phyloP scores from a whole-genome alignment of 345 rosid species.

The Citrus unshiu region DNA sequence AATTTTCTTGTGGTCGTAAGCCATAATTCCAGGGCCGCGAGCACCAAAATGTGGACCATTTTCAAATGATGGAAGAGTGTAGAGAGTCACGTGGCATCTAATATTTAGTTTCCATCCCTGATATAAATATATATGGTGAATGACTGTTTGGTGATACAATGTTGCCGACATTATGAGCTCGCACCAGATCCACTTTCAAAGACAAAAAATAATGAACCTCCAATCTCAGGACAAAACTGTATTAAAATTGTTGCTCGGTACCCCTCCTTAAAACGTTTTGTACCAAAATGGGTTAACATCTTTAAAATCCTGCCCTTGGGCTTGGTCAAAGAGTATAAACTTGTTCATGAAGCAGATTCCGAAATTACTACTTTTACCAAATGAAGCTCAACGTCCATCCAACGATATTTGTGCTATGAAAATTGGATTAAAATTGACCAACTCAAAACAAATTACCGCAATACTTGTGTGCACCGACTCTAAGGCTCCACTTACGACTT shows the following conservation, averaged over 20 bases:
- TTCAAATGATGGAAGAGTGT: not conserved
- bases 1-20: not conserved
- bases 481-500: not conserved
- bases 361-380: too few species aligned
- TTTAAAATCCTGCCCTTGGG: not conserved
- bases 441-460: not conserved
- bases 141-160: not conserved
- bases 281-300: not conserved
- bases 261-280: not conserved
- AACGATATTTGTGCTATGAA: not conserved
- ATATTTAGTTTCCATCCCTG: not conserved
- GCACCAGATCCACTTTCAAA: not conserved
- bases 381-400: not conserved
- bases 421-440: not conserved
- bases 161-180: slow-evolving; percentile 17
- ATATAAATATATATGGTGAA: too few species aligned
- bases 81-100: slow-evolving; percentile 1
- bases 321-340: not conserved
- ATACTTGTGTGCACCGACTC: not conserved
- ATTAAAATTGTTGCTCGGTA: too few species aligned
- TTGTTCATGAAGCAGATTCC: not conserved
- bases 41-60: not conserved
- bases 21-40: not conserved
- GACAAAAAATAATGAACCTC: too few species aligned
- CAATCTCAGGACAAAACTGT: too few species aligned